Evolutionary conservation across 2,329 filamentous ascomycete species (phyloP).

Genomic region (Alternaria tenuissima): DNA sequence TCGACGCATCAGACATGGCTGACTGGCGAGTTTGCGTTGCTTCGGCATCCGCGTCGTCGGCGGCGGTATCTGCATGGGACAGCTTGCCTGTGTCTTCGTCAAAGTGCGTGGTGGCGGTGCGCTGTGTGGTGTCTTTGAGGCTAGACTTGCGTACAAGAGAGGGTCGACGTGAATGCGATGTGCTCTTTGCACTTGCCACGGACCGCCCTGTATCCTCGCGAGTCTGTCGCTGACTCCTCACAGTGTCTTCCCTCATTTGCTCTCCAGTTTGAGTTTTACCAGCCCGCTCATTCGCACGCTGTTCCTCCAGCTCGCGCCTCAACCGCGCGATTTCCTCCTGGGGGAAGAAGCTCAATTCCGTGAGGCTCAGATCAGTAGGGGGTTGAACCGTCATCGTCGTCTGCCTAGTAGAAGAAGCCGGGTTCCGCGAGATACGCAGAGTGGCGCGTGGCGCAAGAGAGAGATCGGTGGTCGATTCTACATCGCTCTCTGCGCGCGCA

Average conservation of each 20-base stretch:
- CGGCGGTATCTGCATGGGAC: slow-evolving; percentile 36
- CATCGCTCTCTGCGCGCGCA: slow-evolving; percentile 40
- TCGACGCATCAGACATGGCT: slow-evolving; percentile 47
- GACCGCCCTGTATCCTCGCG: slow-evolving; percentile 53
- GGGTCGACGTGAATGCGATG: slow-evolving; percentile 39
- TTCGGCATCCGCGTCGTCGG: slow-evolving; percentile 20
- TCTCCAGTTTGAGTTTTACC: slow-evolving; percentile 32
- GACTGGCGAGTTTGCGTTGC: slow-evolving; percentile 43
- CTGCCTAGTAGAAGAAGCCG: slow-evolving; percentile 26
- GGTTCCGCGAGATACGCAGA: slow-evolving; percentile 38
- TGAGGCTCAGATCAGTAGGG: slow-evolving; percentile 52
- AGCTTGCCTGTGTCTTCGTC: slow-evolving; percentile 49
- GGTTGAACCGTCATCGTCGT: slow-evolving; percentile 32
- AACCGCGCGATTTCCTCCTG: slow-evolving; percentile 62
- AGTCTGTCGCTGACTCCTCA: slow-evolving; percentile 46
- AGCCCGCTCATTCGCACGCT: slow-evolving; percentile 55
- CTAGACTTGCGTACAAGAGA: slow-evolving; percentile 63
- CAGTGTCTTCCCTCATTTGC: slow-evolving; percentile 50
- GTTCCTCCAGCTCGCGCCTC: slow-evolving; percentile 64
- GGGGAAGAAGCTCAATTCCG: slow-evolving; percentile 64
- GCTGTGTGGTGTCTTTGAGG: slow-evolving; percentile 59
- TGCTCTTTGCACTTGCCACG: slow-evolving; percentile 50
- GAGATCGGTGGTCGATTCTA: slow-evolving; percentile 52
- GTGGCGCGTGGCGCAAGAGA: slow-evolving; percentile 47
- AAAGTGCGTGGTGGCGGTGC: slow-evolving; percentile 43